Evolutionary conservation across 2,329 filamentous ascomycete species (phyloP).

Genomic region (Alternaria hordeiaustralica): DNA sequence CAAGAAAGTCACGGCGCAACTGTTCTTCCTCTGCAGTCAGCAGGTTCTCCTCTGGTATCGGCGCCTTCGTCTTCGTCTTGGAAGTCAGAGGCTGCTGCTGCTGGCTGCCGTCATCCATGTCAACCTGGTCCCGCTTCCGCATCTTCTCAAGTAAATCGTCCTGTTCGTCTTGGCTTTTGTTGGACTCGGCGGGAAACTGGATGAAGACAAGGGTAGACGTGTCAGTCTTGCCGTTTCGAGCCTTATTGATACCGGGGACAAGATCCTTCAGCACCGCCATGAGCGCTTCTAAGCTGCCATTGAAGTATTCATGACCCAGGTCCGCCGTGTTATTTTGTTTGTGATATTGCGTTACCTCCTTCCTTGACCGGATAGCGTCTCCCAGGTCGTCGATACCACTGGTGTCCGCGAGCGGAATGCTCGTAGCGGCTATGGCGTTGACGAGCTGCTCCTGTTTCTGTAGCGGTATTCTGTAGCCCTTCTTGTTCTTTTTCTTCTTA

Average conservation of each 20-base stretch:
- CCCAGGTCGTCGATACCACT: conserved; percentile 19
- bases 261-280: not conserved
- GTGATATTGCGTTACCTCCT: conserved; percentile 22
- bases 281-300: conserved; percentile 3
- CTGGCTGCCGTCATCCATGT: not conserved
- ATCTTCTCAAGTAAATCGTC: not conserved
- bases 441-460: conserved; percentile 13
- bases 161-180: not conserved
- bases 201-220: not conserved
- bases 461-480: conserved; percentile 11
- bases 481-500: conserved; percentile 1
- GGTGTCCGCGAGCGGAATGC: conserved; percentile 13
- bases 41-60: not conserved
- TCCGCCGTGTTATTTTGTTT: conserved; percentile 5
- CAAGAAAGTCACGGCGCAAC: conserved; percentile 17
- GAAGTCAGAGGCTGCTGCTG: not conserved
- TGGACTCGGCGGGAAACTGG: not conserved
- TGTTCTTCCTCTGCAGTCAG: conserved; percentile 13
- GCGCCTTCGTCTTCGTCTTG: not conserved
- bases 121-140: not conserved
- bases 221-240: conserved; percentile 1
- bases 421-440: conserved; percentile 16
- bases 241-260: not conserved
- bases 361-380: conserved; percentile 26
- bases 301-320: conserved; percentile 18